A percentile compares a stretch with the other conserved stretches of the same genome.
Evolutionary conservation across 2,329 filamentous ascomycete species (phyloP).

Genomic region (Claviceps paspali): DNA sequence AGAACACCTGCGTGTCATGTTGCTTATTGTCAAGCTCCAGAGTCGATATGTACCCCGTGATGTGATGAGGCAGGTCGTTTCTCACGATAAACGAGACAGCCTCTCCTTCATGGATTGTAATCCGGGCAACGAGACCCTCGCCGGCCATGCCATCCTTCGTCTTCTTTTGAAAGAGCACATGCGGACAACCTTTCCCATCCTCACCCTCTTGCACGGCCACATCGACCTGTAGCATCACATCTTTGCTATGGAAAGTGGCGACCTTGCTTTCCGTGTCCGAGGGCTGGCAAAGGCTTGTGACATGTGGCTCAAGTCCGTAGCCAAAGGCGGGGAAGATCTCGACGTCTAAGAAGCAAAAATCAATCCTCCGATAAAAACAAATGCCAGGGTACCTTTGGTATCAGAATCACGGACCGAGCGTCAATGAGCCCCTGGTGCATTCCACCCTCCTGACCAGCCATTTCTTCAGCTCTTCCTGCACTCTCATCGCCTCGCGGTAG

Average conservation of each 20-base stretch:
- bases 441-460: constrained; percentile 59
- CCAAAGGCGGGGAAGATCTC: constrained; percentile 61
- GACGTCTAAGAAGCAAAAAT: constrained; percentile 28
- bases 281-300: constrained; percentile 36
- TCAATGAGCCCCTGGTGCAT: constrained; percentile 52
- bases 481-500: constrained; percentile 36
- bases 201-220: constrained; percentile 47
- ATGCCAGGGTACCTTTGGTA: not conserved
- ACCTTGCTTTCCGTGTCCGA: constrained; percentile 35
- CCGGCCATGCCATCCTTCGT: constrained; percentile 37
- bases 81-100: constrained; percentile 54
- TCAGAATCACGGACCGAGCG: constrained; percentile 30
- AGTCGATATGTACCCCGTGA: constrained; percentile 42
- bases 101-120: constrained; percentile 50
- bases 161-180: constrained; percentile 39
- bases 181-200: constrained; percentile 27
- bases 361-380: not conserved
- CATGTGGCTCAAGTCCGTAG: constrained; percentile 50
- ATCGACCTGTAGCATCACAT: constrained; percentile 49
- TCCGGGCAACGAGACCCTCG: constrained; percentile 45
- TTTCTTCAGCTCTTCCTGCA: constrained; percentile 49
- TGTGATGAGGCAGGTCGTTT: constrained; percentile 42
- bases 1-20: constrained; percentile 54
- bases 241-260: constrained; percentile 45
- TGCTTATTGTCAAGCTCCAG: constrained; percentile 46